Conservation (phyloP, 2,329 filamentous ascomycete genomes). For the Ophiosphaerella narmari region DNA sequence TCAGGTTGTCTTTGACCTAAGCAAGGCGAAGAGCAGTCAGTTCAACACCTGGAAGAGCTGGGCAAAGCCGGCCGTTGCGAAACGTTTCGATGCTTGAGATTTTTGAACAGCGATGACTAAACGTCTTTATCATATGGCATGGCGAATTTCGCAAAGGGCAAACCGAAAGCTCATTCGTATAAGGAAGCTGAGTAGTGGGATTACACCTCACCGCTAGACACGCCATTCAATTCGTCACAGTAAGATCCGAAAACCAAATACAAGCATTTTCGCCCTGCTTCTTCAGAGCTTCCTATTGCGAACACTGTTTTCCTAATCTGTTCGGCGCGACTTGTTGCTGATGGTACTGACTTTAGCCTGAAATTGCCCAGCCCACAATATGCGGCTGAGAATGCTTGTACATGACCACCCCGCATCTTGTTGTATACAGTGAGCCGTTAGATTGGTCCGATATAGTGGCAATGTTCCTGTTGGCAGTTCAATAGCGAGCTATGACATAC, state of each 20-base stretch:
- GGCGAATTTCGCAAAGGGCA: not conserved
- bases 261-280: too few relatives aligned
- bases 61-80: conserved; percentile 13
- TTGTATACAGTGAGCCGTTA: not conserved
- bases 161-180: not conserved
- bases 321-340: not conserved
- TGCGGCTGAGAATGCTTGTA: conserved; percentile 6
- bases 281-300: too few relatives aligned
- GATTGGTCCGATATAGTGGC: conserved; percentile 2
- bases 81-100: conserved; percentile 4
- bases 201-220: too few relatives aligned
- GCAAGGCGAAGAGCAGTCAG: conserved; percentile 25
- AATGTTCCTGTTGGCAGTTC: not conserved
- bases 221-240: too few relatives aligned
- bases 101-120: too few relatives aligned
- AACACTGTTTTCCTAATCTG: not conserved
- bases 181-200: too few relatives aligned
- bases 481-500: not conserved
- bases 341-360: conserved; percentile 5
- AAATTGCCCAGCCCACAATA: conserved; percentile 7
- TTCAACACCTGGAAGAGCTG: conserved; percentile 33
- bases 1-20: conserved; percentile 26
- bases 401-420: not conserved
- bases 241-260: too few relatives aligned
- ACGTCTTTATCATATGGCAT: not conserved